These are phyloP conservation scores for Leccinum rimulosum DNA, from an alignment of 768 basidiomycete species.

Conservation along the genomic window DNA sequence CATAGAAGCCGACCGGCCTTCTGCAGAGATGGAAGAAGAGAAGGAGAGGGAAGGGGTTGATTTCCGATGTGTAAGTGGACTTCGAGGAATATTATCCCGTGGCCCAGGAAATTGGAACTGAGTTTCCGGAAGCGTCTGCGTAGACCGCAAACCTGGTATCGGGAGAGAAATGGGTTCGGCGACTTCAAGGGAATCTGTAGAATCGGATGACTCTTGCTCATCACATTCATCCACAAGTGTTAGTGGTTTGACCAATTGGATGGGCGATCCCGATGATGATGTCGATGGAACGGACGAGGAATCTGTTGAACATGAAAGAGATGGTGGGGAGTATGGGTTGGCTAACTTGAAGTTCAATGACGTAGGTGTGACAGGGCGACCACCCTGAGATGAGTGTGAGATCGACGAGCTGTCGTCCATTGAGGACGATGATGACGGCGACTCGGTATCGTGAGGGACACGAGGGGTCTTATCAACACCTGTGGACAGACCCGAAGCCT, in stretches of 20 bases:
- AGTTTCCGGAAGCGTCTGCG: slow-evolving; percentile 13
- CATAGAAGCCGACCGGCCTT: slow-evolving; percentile 38
- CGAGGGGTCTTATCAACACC: background rate
- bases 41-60: slow-evolving; percentile 36
- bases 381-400: slow-evolving; percentile 28
- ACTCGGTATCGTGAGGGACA: slow-evolving; percentile 17
- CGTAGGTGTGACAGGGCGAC: slow-evolving; percentile 36
- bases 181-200: slow-evolving; percentile 28
- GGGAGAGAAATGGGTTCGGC: slow-evolving; percentile 30
- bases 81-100: slow-evolving; percentile 30
- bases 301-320: slow-evolving; percentile 57
- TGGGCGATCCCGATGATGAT: slow-evolving; percentile 48
- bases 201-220: slow-evolving; percentile 25
- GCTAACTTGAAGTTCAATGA: slow-evolving; percentile 29
- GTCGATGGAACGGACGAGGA: slow-evolving; percentile 57
- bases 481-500: background rate
- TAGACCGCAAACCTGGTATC: slow-evolving; percentile 22
- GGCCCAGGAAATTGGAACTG: slow-evolving; percentile 48
- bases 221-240: slow-evolving; percentile 32
- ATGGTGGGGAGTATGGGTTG: slow-evolving; percentile 39
- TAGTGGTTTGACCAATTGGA: slow-evolving; percentile 36
- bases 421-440: slow-evolving; percentile 24
- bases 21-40: slow-evolving; percentile 29
- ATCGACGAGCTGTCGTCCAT: slow-evolving; percentile 35
- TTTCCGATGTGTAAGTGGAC: slow-evolving; percentile 34